Conservation (phyloP, 2,329 filamentous ascomycete species). For the Ophiosphaerella narmari region DNA sequence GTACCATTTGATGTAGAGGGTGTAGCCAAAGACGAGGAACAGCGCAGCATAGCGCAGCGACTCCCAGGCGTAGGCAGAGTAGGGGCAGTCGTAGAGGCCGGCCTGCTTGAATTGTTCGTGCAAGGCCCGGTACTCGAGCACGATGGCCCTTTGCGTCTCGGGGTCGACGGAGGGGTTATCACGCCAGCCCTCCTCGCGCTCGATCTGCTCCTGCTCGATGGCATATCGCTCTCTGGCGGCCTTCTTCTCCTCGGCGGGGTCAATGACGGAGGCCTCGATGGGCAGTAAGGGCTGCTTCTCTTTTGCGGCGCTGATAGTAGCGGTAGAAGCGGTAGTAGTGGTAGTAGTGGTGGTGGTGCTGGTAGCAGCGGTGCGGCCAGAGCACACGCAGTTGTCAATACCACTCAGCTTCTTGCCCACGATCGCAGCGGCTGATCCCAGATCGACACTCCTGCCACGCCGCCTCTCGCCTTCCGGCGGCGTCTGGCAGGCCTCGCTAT, state of each 20-base stretch:
- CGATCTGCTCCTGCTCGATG: slow-evolving; percentile 41
- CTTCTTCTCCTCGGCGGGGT: slow-evolving; percentile 19
- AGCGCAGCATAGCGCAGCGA: slow-evolving; percentile 58
- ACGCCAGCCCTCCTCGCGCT: slow-evolving; percentile 43
- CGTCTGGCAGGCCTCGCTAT: not conserved
- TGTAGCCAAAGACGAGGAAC: slow-evolving; percentile 55
- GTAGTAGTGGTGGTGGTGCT: slow-evolving; percentile 11
- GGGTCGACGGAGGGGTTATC: slow-evolving; percentile 59
- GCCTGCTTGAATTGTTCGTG: slow-evolving; percentile 60
- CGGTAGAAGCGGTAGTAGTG: slow-evolving; percentile 9
- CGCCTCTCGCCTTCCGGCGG: slow-evolving; percentile 7
- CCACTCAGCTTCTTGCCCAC: slow-evolving; percentile 31
- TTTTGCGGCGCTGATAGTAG: slow-evolving; percentile 11
- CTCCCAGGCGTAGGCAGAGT: slow-evolving; percentile 64
- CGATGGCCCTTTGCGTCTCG: slow-evolving; percentile 60
- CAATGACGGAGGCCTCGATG: slow-evolving; percentile 4
- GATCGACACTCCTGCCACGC: slow-evolving; percentile 30
- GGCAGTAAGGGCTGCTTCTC: slow-evolving; percentile 30
- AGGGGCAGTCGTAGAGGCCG: slow-evolving; percentile 64
- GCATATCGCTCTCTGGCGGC: slow-evolving; percentile 37
- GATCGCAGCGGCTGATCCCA: slow-evolving; percentile 32
- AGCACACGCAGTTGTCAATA: slow-evolving; percentile 27
- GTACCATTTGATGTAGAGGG: slow-evolving; percentile 60
- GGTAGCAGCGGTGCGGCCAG: slow-evolving; percentile 9
- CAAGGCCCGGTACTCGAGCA: slow-evolving; percentile 60